Evolutionary conservation across 2,329 filamentous ascomycete species (phyloP).

Genomic region (Fusarium abutilonis): DNA sequence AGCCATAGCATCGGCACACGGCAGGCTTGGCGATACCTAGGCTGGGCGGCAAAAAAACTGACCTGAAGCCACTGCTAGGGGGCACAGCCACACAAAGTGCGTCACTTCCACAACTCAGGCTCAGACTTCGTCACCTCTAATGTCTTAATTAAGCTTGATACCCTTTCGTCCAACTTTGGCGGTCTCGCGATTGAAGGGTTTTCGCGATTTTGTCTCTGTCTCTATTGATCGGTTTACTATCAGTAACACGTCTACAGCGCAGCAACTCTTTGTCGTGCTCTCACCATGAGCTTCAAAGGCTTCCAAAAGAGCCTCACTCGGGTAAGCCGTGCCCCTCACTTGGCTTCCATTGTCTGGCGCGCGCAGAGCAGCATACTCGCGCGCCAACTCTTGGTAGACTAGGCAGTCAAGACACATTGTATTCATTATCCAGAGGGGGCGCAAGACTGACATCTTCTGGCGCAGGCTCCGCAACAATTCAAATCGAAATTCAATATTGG

Average conservation of each 20-base stretch:
- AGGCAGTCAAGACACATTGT: conserved; percentile 1
- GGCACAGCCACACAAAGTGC: conserved; percentile 46
- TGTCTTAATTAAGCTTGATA: conserved; percentile 42
- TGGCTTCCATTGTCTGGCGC: conserved; percentile 21
- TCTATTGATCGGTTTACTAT: conserved; percentile 16
- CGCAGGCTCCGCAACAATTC: conserved; percentile 86
- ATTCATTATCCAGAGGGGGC: not conserved
- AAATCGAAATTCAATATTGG: conserved; percentile 94
- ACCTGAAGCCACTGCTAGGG: conserved; percentile 11
- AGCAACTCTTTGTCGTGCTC: conserved; percentile 17
- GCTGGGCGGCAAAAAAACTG: conserved; percentile 37
- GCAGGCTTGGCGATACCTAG: conserved; percentile 25
- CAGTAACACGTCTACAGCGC: conserved; percentile 7
- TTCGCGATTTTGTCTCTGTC: conserved; percentile 23
- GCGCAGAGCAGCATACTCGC: conserved; percentile 31
- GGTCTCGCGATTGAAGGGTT: conserved; percentile 42
- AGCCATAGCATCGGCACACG: conserved; percentile 33
- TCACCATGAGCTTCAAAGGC: conserved; percentile 93
- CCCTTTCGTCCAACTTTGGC: conserved; percentile 42
- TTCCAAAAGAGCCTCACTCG: conserved; percentile 89
- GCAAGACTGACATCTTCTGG: conserved; percentile 8
- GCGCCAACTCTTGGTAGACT: not conserved
- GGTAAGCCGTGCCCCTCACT: conserved; percentile 65
- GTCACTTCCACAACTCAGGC: conserved; percentile 45
- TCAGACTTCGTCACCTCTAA: conserved; percentile 15